phyloP scores from a whole-genome alignment of 2,329 filamentous ascomycete species.

The Aspergillus japonicus region DNA sequence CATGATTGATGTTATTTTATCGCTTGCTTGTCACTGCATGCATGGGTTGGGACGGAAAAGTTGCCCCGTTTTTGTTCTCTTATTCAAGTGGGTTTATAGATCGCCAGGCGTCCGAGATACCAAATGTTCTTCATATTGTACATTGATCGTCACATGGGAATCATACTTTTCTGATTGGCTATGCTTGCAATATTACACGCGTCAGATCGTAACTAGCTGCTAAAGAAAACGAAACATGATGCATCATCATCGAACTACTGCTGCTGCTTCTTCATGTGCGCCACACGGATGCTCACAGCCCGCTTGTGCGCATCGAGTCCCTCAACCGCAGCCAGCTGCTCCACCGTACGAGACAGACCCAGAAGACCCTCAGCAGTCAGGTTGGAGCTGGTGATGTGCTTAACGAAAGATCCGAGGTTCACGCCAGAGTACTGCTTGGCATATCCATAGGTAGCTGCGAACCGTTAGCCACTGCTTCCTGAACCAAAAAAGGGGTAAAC shows the following conservation, averaged over 20 bases:
- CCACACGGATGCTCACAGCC: constrained; percentile 65
- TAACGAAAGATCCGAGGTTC: constrained; percentile 92
- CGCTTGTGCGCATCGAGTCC: constrained; percentile 89
- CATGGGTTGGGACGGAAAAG: constrained; percentile 18
- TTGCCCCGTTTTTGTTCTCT: constrained; percentile 8
- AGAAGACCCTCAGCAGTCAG: constrained; percentile 79
- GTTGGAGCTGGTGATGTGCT: constrained; percentile 95
- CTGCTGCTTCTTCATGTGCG: constrained; percentile 36
- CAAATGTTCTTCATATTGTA: constrained; percentile 10
- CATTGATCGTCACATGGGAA: constrained; percentile 9
- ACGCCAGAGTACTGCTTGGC: constrained; percentile 98
- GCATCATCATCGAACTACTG: neutral
- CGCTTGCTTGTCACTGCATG: constrained; percentile 2
- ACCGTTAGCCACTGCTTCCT: constrained; percentile 20
- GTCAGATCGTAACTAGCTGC: constrained; percentile 9
- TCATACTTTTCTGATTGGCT: constrained; percentile 12
- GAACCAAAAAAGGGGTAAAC: constrained; percentile 39
- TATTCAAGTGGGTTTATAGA: constrained; percentile 6
- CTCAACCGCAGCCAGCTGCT: constrained; percentile 92
- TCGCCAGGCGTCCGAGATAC: constrained; percentile 21
- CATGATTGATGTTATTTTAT: constrained; percentile 16
- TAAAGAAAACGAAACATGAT: neutral
- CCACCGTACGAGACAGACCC: constrained; percentile 85
- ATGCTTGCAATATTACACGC: constrained; percentile 10
- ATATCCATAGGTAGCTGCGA: constrained; percentile 87